Evolutionary conservation across 225 moss, liverwort and hornwort species (phyloP).

Genomic region (Antitrichia curtipendula): DNA sequence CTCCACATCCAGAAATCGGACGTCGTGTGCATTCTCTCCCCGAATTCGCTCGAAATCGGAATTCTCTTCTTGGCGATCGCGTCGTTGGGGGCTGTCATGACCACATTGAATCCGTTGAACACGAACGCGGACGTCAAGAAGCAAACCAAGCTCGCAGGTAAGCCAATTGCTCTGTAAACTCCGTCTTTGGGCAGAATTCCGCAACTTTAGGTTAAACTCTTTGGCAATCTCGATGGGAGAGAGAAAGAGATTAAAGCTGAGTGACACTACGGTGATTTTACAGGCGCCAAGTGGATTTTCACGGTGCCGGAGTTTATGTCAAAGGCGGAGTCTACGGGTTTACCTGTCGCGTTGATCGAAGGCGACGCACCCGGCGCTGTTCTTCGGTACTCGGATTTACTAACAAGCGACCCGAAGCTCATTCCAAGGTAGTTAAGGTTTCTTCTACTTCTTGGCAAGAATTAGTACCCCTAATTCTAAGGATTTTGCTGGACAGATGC

Average conservation of each 20-base stretch:
- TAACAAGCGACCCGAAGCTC: constrained; percentile 9
- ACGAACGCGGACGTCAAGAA: constrained; percentile 28
- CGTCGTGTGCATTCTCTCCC: constrained; percentile 22
- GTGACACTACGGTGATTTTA: neutral
- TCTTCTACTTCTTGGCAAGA: neutral
- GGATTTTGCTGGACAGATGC: neutral
- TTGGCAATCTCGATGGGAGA: neutral
- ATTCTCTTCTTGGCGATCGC: constrained; percentile 26
- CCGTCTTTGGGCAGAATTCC: neutral
- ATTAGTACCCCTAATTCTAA: neutral
- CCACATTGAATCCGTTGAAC: constrained; percentile 28
- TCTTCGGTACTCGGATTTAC: constrained; percentile 29
- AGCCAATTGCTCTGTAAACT: neutral
- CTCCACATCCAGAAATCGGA: constrained; percentile 11
- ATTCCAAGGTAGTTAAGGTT: constrained; percentile 7
- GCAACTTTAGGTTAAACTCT: neutral
- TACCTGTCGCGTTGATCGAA: constrained; percentile 42
- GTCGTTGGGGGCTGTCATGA: constrained; percentile 18
- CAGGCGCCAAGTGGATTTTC: constrained; percentile 30
- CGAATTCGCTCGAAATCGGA: constrained; percentile 19
- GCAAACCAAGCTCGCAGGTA: constrained; percentile 12
- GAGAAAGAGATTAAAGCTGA: neutral
- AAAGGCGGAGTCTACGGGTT: constrained; percentile 1
- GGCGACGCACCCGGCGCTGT: neutral
- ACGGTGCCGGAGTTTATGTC: constrained; percentile 24